phyloP scores from a whole-genome alignment of 2,329 filamentous ascomycete genomes.

The Pseudogymnoascus sp. region DNA sequence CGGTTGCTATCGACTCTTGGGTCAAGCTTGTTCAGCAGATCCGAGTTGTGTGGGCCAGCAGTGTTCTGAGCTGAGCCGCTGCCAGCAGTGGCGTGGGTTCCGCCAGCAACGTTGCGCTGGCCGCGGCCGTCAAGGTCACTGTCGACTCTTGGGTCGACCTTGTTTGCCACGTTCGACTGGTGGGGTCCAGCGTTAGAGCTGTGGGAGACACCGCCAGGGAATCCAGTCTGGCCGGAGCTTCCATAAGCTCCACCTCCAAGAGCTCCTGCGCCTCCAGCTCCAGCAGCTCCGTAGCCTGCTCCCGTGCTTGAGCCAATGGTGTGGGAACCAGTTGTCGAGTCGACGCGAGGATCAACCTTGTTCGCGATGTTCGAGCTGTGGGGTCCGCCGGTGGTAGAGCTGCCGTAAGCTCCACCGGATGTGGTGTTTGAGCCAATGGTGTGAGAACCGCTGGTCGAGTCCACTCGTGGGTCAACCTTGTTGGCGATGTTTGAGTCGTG shows the following conservation, averaged over 20 bases:
- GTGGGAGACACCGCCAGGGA: no score
- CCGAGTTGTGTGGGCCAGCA: conserved; percentile 43
- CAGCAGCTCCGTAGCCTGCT: conserved; percentile 13
- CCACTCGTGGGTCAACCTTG: conserved; percentile 32
- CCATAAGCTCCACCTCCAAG: conserved; percentile 11
- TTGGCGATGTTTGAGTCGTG: conserved; percentile 32
- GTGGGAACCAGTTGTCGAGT: no score
- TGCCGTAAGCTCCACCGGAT: not conserved
- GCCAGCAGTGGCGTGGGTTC: conserved; percentile 25
- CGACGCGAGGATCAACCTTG: conserved; percentile 39
- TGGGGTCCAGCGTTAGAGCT: no score
- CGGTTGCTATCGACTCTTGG: conserved; percentile 36
- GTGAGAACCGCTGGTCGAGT: conserved; percentile 15
- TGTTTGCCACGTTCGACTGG: no score
- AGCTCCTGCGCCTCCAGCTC: not conserved
- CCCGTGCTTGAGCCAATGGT: conserved; percentile 18
- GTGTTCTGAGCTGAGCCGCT: conserved; percentile 34
- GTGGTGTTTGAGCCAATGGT: conserved; percentile 4
- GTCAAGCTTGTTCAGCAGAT: conserved; percentile 46
- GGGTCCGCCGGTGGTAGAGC: conserved; percentile 12
- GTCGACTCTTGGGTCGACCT: no score
- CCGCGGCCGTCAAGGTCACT: no score
- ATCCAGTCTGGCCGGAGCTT: not conserved
- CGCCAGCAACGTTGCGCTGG: no score
- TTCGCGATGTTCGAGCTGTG: conserved; percentile 30